Conservation (phyloP, 495 filamentous ascomycete genomes). For the Chlorociboria aeruginascens region DNA sequence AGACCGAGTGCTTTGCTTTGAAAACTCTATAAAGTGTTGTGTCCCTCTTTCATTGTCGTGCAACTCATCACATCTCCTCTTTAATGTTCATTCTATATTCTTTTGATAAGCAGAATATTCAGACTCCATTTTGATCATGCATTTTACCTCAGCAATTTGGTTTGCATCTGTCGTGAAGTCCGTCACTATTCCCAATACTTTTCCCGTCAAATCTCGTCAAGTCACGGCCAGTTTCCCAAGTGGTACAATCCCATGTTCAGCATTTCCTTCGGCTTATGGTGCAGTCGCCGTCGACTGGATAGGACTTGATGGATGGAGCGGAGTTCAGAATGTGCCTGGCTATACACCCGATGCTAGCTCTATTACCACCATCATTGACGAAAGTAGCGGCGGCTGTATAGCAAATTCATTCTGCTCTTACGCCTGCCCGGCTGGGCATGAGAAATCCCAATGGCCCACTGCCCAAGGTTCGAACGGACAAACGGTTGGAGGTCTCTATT, state of each 20-base stretch:
- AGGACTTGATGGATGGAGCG: constrained; percentile 62
- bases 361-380: constrained; percentile 45
- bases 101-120: too few species aligned
- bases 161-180: too few species aligned
- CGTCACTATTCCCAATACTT: too few species aligned
- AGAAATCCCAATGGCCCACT: constrained; percentile 85
- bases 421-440: constrained; percentile 80
- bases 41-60: too few species aligned
- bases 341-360: constrained; percentile 14
- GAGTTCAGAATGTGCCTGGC: constrained; percentile 48
- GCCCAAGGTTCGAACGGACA: constrained; percentile 72
- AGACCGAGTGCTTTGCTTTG: too few species aligned
- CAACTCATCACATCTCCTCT: too few species aligned
- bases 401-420: constrained; percentile 77
- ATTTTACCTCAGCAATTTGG: too few species aligned
- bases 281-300: constrained; percentile 60
- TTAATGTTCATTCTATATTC: too few species aligned
- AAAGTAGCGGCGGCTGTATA: constrained; percentile 44
- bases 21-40: too few species aligned
- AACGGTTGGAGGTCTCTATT: constrained; percentile 81
- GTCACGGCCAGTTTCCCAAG: constrained; percentile 64
- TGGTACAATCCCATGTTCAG: constrained; percentile 55
- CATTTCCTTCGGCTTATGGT: constrained; percentile 77
- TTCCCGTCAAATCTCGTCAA: too few species aligned
- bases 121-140: too few species aligned